Base-by-base conservation (phyloP, 2,329 filamentous ascomycete genomes). In the Cercospora sesami region DNA sequence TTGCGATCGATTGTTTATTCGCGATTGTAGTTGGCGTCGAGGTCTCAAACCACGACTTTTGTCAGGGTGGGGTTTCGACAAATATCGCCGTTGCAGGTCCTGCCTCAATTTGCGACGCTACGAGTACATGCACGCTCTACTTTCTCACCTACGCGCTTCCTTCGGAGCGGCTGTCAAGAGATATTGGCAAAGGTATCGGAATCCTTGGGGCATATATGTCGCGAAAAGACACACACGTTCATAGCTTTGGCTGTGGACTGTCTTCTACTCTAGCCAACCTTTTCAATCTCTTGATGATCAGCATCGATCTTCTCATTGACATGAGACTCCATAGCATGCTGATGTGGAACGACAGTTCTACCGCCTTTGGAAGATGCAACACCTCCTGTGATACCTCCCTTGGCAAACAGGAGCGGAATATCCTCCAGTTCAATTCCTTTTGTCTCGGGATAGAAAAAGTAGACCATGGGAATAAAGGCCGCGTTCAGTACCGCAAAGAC, bases 371-470 rank as follows among this genome's bases (percentile, higher is more conserved):
- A 60, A 2, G 45, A 67, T 39, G 67, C 58, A 28, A 55, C 48
- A 30, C 48, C 48, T 4, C 48, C 48, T 0, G 48, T 55, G 1
- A 55, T 55, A 9, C 48, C 48, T n/a, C 48, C 48, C 6, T 28
- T 55, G 14, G 23, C 48, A 55, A 55, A 55, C 14, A 55, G 48
- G n/a, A 55, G 48, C 6, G 48, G 48, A 9, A 55, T 55, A 4
- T 55, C 48, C 48, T 55, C 48, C 21, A 55, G 23, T 14, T 65
- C 61, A 14, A 71, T 60, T 8, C 68, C 65, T 12, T 31, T 59
- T 5, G 70, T 73, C 63, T 73, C 70, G 1, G 70, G 70, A 51
- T 69, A 72, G 63, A 72, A 73, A 30, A 63, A 63, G 45, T 63
- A 63, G 16, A 55, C 30, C 26, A 63, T 55, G 31, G 61, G 61